A percentile compares a stretch with the other conserved stretches of the same genome.
phyloP scores from a whole-genome alignment of 2,329 filamentous ascomycete genomes.

The Pyrenophora tritici-repentis region DNA sequence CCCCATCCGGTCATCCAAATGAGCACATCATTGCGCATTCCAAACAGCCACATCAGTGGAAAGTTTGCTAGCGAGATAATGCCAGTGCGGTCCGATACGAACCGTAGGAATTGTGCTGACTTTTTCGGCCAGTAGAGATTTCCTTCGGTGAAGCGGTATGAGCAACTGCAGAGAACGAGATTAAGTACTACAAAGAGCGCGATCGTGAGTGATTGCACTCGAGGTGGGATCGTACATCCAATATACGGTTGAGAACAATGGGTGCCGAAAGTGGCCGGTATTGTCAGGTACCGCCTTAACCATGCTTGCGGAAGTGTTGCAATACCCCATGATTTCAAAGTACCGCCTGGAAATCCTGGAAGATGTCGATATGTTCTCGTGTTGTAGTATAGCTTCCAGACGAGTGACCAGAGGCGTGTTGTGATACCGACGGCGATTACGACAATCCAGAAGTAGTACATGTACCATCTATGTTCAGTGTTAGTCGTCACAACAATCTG shows the following conservation, averaged over 20 bases:
- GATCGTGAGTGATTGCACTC: constrained; percentile 54
- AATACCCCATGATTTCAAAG: not conserved
- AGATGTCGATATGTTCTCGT: constrained; percentile 12
- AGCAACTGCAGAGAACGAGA: constrained; percentile 50
- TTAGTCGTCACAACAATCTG: not conserved
- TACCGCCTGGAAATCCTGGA: not conserved
- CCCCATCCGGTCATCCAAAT: constrained; percentile 72
- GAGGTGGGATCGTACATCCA: constrained; percentile 55
- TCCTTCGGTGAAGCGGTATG: constrained; percentile 52
- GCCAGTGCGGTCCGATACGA: constrained; percentile 67
- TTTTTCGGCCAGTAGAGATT: constrained; percentile 53
- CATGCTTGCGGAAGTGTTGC: constrained; percentile 14
- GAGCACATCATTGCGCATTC: constrained; percentile 68
- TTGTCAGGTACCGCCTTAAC: constrained; percentile 45
- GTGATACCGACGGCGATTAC: constrained; percentile 33
- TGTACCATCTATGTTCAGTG: constrained; percentile 23
- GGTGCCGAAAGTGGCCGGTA: constrained; percentile 52
- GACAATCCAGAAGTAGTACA: constrained; percentile 42
- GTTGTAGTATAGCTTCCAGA: constrained; percentile 13
- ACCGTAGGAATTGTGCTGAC: constrained; percentile 55
- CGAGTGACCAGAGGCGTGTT: constrained; percentile 27
- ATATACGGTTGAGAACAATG: constrained; percentile 50
- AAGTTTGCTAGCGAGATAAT: constrained; percentile 68
- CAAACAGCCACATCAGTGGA: constrained; percentile 69
- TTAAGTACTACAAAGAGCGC: constrained; percentile 53